Conservation (phyloP, 257 asterid genomes). For the Cruciata laevipes region DNA sequence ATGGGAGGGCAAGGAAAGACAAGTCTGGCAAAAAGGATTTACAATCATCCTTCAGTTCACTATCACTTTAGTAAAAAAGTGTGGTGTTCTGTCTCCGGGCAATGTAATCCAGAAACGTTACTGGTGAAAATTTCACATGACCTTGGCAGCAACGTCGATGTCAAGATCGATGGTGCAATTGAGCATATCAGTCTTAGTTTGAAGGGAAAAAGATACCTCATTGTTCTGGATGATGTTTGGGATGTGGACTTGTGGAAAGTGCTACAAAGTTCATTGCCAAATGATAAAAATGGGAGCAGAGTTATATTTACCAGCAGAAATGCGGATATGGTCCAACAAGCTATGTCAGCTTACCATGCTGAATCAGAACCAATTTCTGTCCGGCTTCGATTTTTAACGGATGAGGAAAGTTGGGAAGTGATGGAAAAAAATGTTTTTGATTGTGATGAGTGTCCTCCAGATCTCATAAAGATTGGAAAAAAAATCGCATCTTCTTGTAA, state of each 20-base stretch:
- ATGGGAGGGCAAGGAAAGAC: no score
- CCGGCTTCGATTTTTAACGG: neutral
- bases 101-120: no score
- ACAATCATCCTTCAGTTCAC: neutral
- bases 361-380: neutral
- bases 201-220: conserved; percentile 10
- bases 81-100: no score
- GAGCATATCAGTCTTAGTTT: neutral
- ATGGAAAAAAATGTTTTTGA: neutral
- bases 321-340: neutral
- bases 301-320: conserved; percentile 14
- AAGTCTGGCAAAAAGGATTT: no score
- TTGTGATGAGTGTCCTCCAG: neutral
- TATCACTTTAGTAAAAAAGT: neutral
- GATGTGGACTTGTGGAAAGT: conserved; percentile 1
- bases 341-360: neutral
- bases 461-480: conserved; percentile 10
- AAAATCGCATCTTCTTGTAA: conserved; percentile 8
- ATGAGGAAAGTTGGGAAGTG: conserved; percentile 1
- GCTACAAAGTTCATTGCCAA: neutral
- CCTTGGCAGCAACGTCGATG: no score
- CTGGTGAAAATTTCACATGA: no score
- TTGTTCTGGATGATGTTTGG: conserved; percentile 22
- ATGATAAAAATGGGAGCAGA: conserved; percentile 16
- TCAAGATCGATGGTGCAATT: no score